Evolutionary conservation across 2,329 filamentous ascomycete genomes (phyloP), one percentile per base, ranked within the genome.

Genomic region (Fusarium illudens): DNA sequence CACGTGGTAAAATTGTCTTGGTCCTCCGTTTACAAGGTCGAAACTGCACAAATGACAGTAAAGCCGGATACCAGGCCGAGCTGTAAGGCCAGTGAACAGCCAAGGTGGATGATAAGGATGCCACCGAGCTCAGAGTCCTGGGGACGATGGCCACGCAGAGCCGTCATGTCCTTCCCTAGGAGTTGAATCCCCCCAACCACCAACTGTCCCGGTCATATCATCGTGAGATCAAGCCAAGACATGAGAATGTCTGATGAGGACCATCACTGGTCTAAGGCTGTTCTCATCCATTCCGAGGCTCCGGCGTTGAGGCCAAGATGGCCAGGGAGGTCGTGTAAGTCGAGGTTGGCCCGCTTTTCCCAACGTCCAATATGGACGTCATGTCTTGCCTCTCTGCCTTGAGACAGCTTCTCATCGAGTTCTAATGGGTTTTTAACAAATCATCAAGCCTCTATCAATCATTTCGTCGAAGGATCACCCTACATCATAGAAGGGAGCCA

Each of bases 281-380:
- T 17, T 17, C 2, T 27, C 22, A 27, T 4, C 15, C 6, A 46
- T 46, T 1, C 39, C 39, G 39, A 46, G 22, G 22, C 39, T n/a
- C 39, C 39, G 22, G 10, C 10, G 15, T 46, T 4, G 6, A 27
- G 22, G 7, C 39, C 39, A 44, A 7, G 9, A 13, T 25, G 20
- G 22, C n/a, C 15, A 17, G 22, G 39, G 39, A 27, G 22, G 39
- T 46, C 20, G 39, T 46, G 22, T 46, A 46, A 46, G 39, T 46
- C 39, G 20, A 46, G 20, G 39, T 10, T 2, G 39, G 27, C 39
- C 39, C 39, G 39, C 39, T 46, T 46, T 46, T 46, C 22, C 6
- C 39, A 12, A 46, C 39, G 22, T 17, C 39, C 11, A 17, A 17
- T 12, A n/a, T 17, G 5, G 15, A 27, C 22, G 39, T 46, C 39